Conservation (phyloP, 2,329 filamentous ascomycete species). For the Alternaria sp. region DNA sequence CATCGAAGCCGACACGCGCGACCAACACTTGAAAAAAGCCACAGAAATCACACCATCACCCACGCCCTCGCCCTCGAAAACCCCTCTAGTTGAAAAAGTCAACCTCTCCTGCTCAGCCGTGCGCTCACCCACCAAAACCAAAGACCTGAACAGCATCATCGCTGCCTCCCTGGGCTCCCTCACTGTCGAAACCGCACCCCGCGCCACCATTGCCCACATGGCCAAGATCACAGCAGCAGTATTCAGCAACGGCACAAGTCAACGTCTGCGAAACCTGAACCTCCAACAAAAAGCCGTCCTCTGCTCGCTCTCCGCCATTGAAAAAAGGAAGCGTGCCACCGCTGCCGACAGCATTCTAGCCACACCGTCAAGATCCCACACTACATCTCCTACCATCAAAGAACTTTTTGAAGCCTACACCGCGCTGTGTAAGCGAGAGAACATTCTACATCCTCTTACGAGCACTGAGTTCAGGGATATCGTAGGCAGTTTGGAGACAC, state of each 20-base stretch:
- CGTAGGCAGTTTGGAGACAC: conserved; percentile 84
- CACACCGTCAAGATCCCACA: conserved; percentile 56
- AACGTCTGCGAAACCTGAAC: conserved; percentile 87
- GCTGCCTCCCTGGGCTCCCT: conserved; percentile 65
- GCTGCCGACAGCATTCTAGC: conserved; percentile 39
- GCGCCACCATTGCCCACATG: conserved; percentile 88
- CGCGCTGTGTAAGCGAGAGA: conserved; percentile 82
- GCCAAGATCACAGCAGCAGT: conserved; percentile 89
- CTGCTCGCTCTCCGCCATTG: conserved; percentile 87
- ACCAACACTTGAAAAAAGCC: conserved; percentile 72
- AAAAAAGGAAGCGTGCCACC: conserved; percentile 72
- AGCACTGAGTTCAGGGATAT: conserved; percentile 95
- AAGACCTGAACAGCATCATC: conserved; percentile 34
- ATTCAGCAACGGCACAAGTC: conserved; percentile 87
- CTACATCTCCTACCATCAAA: conserved; percentile 81
- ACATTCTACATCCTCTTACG: conserved; percentile 88
- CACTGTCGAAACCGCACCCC: conserved; percentile 81
- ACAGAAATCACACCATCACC: conserved; percentile 55
- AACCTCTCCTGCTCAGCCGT: conserved; percentile 70
- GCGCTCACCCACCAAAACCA: conserved; percentile 53
- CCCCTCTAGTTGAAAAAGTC: conserved; percentile 80
- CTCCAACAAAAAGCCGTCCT: conserved; percentile 96
- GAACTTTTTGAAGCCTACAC: conserved; percentile 85
- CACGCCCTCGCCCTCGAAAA: conserved; percentile 74
- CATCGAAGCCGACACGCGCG: conserved; percentile 83